A percentile compares a stretch with the other conserved stretches of the same genome.
These are phyloP conservation scores for Tylopilus balloui DNA, from an alignment of 768 basidiomycete genomes.

Conservation along the genomic window DNA sequence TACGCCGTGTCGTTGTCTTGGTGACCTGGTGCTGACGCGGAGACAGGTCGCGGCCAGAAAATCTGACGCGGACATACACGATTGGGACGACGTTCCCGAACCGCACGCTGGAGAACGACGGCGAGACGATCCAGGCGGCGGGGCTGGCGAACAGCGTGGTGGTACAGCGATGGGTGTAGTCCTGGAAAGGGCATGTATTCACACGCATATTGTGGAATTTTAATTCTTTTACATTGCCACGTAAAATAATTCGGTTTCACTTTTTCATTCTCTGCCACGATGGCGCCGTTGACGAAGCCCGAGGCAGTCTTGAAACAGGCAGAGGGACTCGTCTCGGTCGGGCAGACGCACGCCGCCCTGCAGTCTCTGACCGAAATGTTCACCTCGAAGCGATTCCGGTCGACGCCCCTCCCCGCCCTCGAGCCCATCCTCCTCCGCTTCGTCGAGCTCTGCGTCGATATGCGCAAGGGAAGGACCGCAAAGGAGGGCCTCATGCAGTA, in stretches of 20 bases:
- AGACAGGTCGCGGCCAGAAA: conserved; percentile 66
- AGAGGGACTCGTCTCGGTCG: conserved; percentile 90
- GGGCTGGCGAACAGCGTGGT: conserved; percentile 78
- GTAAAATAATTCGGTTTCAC: no score
- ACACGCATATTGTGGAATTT: neutral
- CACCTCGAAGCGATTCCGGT: conserved; percentile 87
- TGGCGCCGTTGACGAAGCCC: conserved; percentile 90
- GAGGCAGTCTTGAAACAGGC: conserved; percentile 90
- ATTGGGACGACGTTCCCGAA: conserved; percentile 90
- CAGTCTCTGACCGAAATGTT: conserved; percentile 92
- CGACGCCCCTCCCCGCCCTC: conserved; percentile 80
- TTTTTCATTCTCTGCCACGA: conserved; percentile 24
- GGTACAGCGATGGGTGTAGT: conserved; percentile 69
- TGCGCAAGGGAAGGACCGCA: conserved; percentile 73
- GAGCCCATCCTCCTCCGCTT: conserved; percentile 97
- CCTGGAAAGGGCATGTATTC: conserved; percentile 15
- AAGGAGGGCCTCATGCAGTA: conserved; percentile 96
- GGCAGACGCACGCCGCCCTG: conserved; percentile 84
- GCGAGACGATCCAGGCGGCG: conserved; percentile 65
- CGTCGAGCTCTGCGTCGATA: conserved; percentile 92
- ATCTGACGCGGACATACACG: conserved; percentile 57
- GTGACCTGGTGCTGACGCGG: neutral
- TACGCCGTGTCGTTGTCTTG: conserved; percentile 38
- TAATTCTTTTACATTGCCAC: neutral
- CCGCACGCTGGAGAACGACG: conserved; percentile 59